phyloP scores from a whole-genome alignment of 495 filamentous ascomycete genomes.

The Pyrenopolyporus hunteri region DNA sequence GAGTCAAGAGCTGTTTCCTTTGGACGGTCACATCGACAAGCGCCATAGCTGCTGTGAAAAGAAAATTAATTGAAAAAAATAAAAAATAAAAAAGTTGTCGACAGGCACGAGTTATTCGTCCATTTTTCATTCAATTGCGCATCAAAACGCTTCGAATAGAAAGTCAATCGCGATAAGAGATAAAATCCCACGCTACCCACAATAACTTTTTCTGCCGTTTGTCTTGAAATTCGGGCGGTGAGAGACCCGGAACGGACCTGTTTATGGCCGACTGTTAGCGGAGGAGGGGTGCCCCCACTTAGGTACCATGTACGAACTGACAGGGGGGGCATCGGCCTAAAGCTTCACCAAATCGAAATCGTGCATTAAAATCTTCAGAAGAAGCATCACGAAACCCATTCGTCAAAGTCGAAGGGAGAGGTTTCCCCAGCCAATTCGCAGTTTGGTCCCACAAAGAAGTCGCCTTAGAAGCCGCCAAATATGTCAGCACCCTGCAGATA shows the following conservation, averaged over 20 bases:
- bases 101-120: slow-evolving; percentile 17
- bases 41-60: slow-evolving; percentile 46
- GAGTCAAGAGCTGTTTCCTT: slow-evolving; percentile 46
- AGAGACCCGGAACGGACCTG: slow-evolving; percentile 21
- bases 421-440: slow-evolving; percentile 26
- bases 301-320: slow-evolving; percentile 6
- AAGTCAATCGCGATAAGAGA: slow-evolving; percentile 7
- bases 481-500: slow-evolving; percentile 67
- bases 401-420: slow-evolving; percentile 21
- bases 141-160: not conserved
- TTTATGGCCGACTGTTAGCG: slow-evolving; percentile 10
- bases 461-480: slow-evolving; percentile 27
- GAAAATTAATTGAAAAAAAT: slow-evolving; percentile 30
- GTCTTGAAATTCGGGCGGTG: slow-evolving; percentile 42
- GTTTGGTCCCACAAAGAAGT: slow-evolving; percentile 17
- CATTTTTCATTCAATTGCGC: not conserved
- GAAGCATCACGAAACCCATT: slow-evolving; percentile 28
- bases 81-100: not conserved
- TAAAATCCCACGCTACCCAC: too few relatives aligned
- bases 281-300: slow-evolving; percentile 9
- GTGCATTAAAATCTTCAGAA: slow-evolving; percentile 38
- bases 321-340: slow-evolving; percentile 28
- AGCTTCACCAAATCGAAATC: slow-evolving; percentile 46
- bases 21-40: slow-evolving; percentile 51
- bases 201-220: slow-evolving; percentile 43